Conservation (phyloP, 225 moss, liverwort and hornwort species). For the Sphagnum tenellum region DNA sequence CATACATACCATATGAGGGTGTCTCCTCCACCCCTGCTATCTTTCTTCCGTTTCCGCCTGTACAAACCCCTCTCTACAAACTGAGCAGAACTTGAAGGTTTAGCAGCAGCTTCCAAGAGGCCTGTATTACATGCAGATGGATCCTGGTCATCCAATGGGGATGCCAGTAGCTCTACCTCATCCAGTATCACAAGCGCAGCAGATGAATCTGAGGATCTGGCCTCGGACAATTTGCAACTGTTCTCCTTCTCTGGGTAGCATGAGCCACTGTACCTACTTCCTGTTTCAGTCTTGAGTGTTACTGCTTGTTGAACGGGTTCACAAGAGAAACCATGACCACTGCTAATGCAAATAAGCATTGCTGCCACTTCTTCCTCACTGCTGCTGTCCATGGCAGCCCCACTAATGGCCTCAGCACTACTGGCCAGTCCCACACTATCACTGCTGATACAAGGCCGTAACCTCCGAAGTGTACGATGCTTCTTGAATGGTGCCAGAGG, state of each 20-base stretch:
- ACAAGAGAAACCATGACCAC: conserved; percentile 16
- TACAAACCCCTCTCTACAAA: neutral
- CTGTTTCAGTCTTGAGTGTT: neutral
- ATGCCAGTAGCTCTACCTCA: neutral
- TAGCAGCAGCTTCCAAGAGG: neutral
- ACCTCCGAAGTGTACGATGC: conserved; percentile 31
- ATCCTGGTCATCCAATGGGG: neutral
- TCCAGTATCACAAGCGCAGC: neutral
- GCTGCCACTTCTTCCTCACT: conserved; percentile 52
- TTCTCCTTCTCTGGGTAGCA: neutral
- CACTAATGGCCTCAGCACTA: conserved; percentile 14
- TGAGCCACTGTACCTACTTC: neutral
- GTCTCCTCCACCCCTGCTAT: neutral
- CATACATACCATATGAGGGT: too few species aligned
- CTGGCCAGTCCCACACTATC: conserved; percentile 17
- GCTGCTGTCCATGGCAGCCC: conserved; percentile 31
- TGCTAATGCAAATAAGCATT: conserved; percentile 41
- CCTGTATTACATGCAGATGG: neutral
- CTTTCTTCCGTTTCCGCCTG: conserved; percentile 1
- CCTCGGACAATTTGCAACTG: neutral
- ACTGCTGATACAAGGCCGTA: conserved; percentile 18
- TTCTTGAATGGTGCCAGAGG: conserved; percentile 29
- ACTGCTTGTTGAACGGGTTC: conserved; percentile 22
- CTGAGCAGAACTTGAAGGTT: neutral
- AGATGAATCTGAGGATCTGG: neutral